Percentiles rank a stretch among this genome's conserved stretches.
Conservation (phyloP, 805 yeast species). For the Metahyphopichia silvanorum region DNA sequence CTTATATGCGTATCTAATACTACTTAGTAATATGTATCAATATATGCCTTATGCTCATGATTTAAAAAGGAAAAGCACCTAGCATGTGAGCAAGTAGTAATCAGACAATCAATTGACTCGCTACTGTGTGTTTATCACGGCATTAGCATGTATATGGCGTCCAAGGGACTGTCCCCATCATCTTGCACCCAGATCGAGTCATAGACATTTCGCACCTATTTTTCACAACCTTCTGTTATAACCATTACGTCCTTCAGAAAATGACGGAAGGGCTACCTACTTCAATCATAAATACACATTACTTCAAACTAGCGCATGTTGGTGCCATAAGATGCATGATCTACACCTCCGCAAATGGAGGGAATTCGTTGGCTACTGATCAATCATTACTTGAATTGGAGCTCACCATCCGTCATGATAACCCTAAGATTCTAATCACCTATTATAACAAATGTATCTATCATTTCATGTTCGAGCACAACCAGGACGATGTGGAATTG, state of each 20-base stretch:
- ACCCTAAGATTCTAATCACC: constrained; percentile 37
- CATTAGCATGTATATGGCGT: too few relatives aligned
- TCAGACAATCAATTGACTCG: too few relatives aligned
- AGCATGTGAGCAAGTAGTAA: too few relatives aligned
- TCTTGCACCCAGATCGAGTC: too few relatives aligned
- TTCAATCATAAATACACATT: constrained; percentile 32
- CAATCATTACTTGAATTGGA: constrained; percentile 40
- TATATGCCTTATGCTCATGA: too few relatives aligned
- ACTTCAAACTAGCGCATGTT: constrained; percentile 38
- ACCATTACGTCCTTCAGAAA: constrained; percentile 1
- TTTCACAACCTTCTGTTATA: too few relatives aligned
- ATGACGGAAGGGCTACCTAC: constrained; percentile 16
- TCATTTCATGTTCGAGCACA: constrained; percentile 30
- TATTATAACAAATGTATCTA: constrained; percentile 40
- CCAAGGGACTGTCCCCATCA: too few relatives aligned
- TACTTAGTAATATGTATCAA: too few relatives aligned
- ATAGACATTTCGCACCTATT: too few relatives aligned
- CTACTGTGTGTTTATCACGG: too few relatives aligned
- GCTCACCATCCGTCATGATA: constrained; percentile 28
- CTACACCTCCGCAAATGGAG: constrained; percentile 20
- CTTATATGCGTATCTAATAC: too few relatives aligned
- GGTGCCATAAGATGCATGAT: constrained; percentile 25
- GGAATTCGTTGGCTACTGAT: constrained; percentile 21
- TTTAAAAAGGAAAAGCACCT: too few relatives aligned
- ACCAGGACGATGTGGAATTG: constrained; percentile 8